phyloP scores from a whole-genome alignment of 306 rosid genomes.

The Ochetophila trinervis region DNA sequence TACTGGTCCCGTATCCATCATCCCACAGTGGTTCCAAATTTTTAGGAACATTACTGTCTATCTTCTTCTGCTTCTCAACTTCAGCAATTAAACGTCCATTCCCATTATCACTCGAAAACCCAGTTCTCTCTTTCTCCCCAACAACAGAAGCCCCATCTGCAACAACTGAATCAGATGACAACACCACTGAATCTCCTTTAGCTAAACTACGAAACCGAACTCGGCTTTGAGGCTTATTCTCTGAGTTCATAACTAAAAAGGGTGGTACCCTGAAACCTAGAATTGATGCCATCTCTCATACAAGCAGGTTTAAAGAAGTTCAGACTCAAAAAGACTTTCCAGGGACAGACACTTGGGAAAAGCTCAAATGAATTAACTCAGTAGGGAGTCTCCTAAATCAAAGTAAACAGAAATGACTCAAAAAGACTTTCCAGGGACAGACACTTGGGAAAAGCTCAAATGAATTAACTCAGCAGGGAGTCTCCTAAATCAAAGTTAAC shows the following conservation, averaged over 20 bases:
- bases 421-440: not conserved
- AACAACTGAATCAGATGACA: conserved; percentile 42
- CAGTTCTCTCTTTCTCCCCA: conserved; percentile 34
- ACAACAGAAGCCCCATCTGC: conserved; percentile 40
- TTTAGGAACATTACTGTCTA: conserved; percentile 17
- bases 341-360: not conserved
- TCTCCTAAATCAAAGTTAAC: not conserved
- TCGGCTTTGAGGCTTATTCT: conserved; percentile 20
- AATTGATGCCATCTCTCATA: conserved; percentile 47
- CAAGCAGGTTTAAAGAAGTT: conserved; percentile 5
- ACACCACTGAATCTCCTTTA: conserved; percentile 25
- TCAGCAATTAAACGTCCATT: conserved; percentile 28
- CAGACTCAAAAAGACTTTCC: conserved; percentile 1
- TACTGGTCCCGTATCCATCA: conserved; percentile 77
- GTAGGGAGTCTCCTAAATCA: not conserved
- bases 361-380: conserved; percentile 3
- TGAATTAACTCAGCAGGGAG: not conserved
- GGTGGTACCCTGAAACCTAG: conserved; percentile 34
- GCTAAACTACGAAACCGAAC: conserved; percentile 37
- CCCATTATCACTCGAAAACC: conserved; percentile 26
- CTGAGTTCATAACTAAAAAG: conserved; percentile 17
- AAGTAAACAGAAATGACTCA: no score
- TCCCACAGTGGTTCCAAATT: conserved; percentile 67
- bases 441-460: not conserved
- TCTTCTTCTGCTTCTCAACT: conserved; percentile 23